phyloP scores from a whole-genome alignment of 2,329 filamentous ascomycete species.

The Aspergillus niger region DNA sequence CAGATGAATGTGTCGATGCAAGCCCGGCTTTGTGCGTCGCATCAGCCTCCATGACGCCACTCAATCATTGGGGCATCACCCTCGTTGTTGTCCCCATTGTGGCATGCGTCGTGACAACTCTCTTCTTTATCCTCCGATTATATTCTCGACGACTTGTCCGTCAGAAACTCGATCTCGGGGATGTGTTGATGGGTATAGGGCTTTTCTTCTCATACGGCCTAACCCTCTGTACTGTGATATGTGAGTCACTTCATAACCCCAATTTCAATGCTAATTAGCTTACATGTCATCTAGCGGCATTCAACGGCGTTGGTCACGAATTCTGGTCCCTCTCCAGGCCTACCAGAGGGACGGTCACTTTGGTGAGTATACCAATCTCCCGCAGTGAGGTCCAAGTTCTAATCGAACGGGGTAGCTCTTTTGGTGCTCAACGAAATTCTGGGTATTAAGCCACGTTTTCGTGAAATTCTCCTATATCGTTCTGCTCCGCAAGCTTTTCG shows the following conservation, averaged over 20 bases:
- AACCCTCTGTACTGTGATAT: constrained; percentile 1
- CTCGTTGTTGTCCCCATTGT: constrained; percentile 8
- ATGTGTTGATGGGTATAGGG: constrained; percentile 9
- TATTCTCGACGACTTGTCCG: constrained; percentile 1
- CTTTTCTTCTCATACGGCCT: constrained; percentile 8
- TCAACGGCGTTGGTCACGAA: constrained; percentile 9
- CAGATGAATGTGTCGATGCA: too few relatives aligned
- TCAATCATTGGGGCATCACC: constrained; percentile 8
- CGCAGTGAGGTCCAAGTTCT: not conserved
- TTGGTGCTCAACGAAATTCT: constrained; percentile 10
- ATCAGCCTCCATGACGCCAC: too few relatives aligned
- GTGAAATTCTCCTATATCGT: constrained; percentile 12
- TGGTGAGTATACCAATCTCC: not conserved
- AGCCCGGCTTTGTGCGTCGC: too few relatives aligned
- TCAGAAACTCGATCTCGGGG: not conserved
- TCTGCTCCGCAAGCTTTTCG: constrained; percentile 5
- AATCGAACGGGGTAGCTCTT: not conserved
- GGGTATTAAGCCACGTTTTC: constrained; percentile 6
- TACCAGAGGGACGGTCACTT: not conserved
- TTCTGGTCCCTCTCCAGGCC: constrained; percentile 1
- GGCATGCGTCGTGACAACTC: not conserved
- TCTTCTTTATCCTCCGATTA: constrained; percentile 6
- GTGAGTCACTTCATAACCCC: not conserved
- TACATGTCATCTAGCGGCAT: constrained; percentile 1
- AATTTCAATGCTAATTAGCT: not conserved